Conservation (phyloP, 495 filamentous ascomycete genomes). For the Penicillium arizonense region DNA sequence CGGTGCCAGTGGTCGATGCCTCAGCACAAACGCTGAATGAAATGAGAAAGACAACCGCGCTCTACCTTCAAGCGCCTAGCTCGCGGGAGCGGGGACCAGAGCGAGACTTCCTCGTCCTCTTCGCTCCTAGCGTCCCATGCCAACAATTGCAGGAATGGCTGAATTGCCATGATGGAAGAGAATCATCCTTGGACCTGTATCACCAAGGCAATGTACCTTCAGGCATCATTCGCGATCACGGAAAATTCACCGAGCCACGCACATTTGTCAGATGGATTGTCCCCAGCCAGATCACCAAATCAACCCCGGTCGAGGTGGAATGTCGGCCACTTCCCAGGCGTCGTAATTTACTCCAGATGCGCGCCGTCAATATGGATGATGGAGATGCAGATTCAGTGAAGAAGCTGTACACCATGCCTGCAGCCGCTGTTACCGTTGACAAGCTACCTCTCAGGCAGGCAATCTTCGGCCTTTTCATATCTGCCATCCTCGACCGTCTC, state of each 20-base stretch:
- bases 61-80: slow-evolving; percentile 51
- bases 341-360: slow-evolving; percentile 31
- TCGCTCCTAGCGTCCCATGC: slow-evolving; percentile 24
- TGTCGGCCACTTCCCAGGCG: slow-evolving; percentile 28
- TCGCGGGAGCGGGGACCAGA: slow-evolving; percentile 32
- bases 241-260: slow-evolving; percentile 27
- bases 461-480: slow-evolving; percentile 69
- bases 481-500: slow-evolving; percentile 69
- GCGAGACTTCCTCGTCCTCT: slow-evolving; percentile 44
- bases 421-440: slow-evolving; percentile 42
- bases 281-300: not conserved
- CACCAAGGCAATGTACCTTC: slow-evolving; percentile 7
- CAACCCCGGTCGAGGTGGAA: slow-evolving; percentile 23
- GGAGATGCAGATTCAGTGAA: slow-evolving; percentile 14
- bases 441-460: slow-evolving; percentile 58
- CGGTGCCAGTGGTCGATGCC: slow-evolving; percentile 12
- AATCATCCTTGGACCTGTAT: slow-evolving; percentile 21
- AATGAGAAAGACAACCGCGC: slow-evolving; percentile 41
- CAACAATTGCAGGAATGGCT: slow-evolving; percentile 26
- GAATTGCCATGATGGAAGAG: slow-evolving; percentile 16
- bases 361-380: slow-evolving; percentile 13
- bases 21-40: slow-evolving; percentile 12
- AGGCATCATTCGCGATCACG: slow-evolving; percentile 33
- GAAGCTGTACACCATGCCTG: slow-evolving; percentile 19
- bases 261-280: slow-evolving; percentile 30